Conservation (phyloP, 2,329 filamentous ascomycete genomes). For the Botryotinia narcissicola region DNA sequence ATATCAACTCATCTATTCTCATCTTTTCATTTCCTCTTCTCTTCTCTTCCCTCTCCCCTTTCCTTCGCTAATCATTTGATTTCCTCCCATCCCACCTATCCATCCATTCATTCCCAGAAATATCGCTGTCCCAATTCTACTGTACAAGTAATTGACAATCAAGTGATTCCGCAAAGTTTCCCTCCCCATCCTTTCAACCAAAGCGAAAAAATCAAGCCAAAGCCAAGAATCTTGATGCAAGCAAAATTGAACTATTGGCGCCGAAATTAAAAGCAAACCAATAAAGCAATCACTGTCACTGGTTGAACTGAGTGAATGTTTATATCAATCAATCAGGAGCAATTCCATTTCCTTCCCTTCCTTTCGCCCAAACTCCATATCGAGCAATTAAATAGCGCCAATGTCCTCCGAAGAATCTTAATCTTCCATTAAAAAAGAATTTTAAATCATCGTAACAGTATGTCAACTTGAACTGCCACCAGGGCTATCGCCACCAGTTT, state of each 20-base stretch:
- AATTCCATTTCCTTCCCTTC: constrained; percentile 1
- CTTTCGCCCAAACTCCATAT: constrained; percentile 16
- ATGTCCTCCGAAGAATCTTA: constrained; percentile 4
- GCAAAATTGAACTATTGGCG: not conserved
- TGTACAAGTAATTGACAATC: constrained; percentile 12
- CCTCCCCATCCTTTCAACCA: not conserved
- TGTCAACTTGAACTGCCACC: constrained; percentile 20
- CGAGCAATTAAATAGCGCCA: constrained; percentile 18
- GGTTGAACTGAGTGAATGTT: not conserved
- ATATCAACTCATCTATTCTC: constrained; percentile 6
- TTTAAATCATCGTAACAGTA: not conserved
- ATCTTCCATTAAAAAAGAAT: constrained; percentile 1
- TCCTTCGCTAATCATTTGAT: not conserved
- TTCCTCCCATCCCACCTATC: not conserved
- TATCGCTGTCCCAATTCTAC: constrained; percentile 1
- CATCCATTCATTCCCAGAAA: not conserved
- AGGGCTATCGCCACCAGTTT: constrained; percentile 35
- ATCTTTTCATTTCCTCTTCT: not conserved
- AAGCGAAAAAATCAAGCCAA: constrained; percentile 1
- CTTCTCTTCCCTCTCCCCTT: not conserved
- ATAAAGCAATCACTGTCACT: constrained; percentile 6
- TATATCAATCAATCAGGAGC: constrained; percentile 11
- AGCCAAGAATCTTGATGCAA: constrained; percentile 8
- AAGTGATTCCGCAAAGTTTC: constrained; percentile 8
- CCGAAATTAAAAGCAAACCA: constrained; percentile 1